Conservation (phyloP, 352 stramenopile species). For the Globisporangium canariense region DNA sequence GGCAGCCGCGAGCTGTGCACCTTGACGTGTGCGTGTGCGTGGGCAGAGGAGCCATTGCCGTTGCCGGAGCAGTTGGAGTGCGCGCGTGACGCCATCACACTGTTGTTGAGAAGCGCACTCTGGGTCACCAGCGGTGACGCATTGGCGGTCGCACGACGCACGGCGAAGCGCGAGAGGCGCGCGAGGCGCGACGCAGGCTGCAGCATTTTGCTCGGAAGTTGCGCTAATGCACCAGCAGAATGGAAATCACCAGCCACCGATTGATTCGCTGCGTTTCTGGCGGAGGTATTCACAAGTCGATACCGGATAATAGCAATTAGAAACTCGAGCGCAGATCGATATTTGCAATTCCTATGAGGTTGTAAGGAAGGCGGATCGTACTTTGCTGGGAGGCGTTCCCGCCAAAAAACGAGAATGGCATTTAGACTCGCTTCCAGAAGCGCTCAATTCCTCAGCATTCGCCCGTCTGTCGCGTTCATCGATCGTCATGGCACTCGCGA, state of each 20-base stretch:
- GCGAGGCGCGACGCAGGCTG: constrained; percentile 8
- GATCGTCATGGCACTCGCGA: background rate
- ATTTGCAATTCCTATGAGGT: too few species aligned
- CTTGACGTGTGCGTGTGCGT: constrained; percentile 21
- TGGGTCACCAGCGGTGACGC: background rate
- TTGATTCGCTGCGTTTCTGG: constrained; percentile 1
- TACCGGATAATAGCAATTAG: background rate
- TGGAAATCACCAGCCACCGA: background rate
- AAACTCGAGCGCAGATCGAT: background rate
- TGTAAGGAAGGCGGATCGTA: background rate
- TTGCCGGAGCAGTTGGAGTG: constrained; percentile 32
- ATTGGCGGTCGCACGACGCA: background rate
- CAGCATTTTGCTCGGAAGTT: constrained; percentile 9
- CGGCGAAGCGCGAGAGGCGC: constrained; percentile 2
- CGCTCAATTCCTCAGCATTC: background rate
- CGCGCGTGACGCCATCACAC: constrained; percentile 6
- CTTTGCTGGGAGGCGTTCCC: background rate
- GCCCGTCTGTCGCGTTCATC: too few species aligned
- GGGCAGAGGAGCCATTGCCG: constrained; percentile 14
- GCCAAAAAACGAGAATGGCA: background rate
- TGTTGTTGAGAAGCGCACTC: background rate
- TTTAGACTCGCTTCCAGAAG: constrained; percentile 2
- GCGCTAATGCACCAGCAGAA: constrained; percentile 9
- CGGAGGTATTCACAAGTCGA: too few species aligned
- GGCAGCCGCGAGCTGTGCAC: constrained; percentile 42